Conservation (phyloP, 371 early-diverging fungal genomes). For the Phascolomyces articulosus region DNA sequence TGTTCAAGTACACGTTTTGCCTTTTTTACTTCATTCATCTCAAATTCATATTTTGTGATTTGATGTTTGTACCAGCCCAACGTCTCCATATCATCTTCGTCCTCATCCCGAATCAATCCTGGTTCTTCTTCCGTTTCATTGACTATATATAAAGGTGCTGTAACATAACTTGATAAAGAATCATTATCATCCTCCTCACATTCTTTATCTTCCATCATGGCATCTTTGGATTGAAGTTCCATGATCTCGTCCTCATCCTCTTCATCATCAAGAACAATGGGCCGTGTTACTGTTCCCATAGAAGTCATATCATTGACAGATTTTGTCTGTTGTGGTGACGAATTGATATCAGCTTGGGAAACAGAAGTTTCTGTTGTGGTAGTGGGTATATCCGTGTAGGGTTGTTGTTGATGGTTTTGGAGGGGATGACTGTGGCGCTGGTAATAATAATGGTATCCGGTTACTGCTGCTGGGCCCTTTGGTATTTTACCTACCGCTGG, state of each 20-base stretch:
- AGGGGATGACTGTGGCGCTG: no score
- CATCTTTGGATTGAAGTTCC: not conserved
- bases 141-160: conserved; percentile 2
- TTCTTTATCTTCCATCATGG: not conserved
- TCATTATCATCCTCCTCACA: not conserved
- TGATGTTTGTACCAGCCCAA: conserved; percentile 8
- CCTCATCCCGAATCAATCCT: conserved; percentile 6
- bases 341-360: no score
- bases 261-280: not conserved
- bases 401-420: no score
- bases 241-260: not conserved
- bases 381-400: no score
- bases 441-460: no score
- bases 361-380: no score
- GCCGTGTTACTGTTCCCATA: no score
- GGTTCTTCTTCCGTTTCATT: conserved; percentile 11
- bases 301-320: no score
- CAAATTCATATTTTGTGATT: not conserved
- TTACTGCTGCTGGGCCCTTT: no score
- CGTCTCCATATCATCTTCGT: conserved; percentile 8
- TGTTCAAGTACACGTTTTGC: conserved; percentile 5
- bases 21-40: not conserved
- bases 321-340: no score
- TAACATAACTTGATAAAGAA: conserved; percentile 13
- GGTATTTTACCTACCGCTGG: no score